Evolutionary conservation across 176 grass and related monocot species (phyloP).

Genomic region (Lolium multiflorum): DNA sequence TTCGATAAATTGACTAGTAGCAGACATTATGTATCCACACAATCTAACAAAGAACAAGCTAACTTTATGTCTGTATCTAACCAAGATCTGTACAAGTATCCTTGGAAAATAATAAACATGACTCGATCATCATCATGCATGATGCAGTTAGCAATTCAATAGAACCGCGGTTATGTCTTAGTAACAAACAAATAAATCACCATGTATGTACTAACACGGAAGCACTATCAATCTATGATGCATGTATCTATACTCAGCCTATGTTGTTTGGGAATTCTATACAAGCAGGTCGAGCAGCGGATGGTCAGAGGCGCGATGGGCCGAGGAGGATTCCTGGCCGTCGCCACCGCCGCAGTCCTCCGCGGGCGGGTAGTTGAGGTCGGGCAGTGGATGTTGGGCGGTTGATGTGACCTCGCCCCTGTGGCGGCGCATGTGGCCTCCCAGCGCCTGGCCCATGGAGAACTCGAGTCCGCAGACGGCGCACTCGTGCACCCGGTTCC

Average conservation of each 20-base stretch:
- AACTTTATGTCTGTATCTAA: too few relatives aligned
- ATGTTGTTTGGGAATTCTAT: not conserved
- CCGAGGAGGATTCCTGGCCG: not conserved
- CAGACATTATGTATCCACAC: too few relatives aligned
- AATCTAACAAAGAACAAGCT: too few relatives aligned
- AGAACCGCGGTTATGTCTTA: not conserved
- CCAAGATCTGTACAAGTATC: not conserved
- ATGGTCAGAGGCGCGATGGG: not conserved
- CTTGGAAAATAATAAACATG: not conserved
- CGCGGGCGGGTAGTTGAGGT: conserved; percentile 51
- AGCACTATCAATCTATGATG: not conserved
- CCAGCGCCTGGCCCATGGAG: conserved; percentile 78
- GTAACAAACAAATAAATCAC: conserved; percentile 6
- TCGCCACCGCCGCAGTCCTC: conserved; percentile 29
- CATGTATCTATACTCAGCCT: not conserved
- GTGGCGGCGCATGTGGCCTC: conserved; percentile 80
- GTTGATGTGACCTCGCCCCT: conserved; percentile 16
- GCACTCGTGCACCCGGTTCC: conserved; percentile 63
- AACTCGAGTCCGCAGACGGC: conserved; percentile 77
- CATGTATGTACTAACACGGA: not conserved
- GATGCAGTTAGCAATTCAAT: too few relatives aligned
- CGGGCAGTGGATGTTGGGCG: too few relatives aligned
- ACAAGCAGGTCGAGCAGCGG: conserved; percentile 52
- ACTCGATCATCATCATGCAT: not conserved
- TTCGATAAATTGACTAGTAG: too few relatives aligned